A percentile compares a stretch with the other conserved stretches of the same genome.
Conservation (phyloP, 1,284 basidiomycete genomes). For the Ceratobasidium theobromae region DNA sequence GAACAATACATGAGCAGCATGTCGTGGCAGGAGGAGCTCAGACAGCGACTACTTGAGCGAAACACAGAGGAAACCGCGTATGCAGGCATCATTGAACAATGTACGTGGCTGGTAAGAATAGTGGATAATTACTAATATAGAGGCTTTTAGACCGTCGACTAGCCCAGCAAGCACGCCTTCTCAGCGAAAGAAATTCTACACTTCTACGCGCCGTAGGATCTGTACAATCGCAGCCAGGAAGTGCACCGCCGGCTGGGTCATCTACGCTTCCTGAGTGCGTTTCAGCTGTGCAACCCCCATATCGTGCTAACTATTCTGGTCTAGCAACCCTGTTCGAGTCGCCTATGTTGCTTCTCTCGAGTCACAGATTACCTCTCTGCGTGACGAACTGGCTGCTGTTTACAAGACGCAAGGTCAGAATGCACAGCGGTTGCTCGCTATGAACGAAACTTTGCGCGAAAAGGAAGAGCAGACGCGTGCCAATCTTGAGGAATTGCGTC, state of each 20-base stretch:
- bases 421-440: constrained; percentile 84
- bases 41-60: constrained; percentile 73
- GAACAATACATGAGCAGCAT: background rate
- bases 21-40: constrained; percentile 45
- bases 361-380: constrained; percentile 85
- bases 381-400: constrained; percentile 87
- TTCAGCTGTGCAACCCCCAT: constrained; percentile 32
- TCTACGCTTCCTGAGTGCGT: constrained; percentile 36
- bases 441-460: constrained; percentile 92
- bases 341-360: constrained; percentile 91
- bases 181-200: constrained; percentile 86
- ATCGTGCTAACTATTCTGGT: constrained; percentile 25
- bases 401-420: constrained; percentile 98
- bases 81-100: constrained; percentile 84
- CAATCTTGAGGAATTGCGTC: constrained; percentile 74
- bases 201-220: constrained; percentile 76
- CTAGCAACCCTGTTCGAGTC: constrained; percentile 76
- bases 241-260: constrained; percentile 51
- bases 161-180: constrained; percentile 82
- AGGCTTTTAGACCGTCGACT: constrained; percentile 71
- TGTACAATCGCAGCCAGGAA: constrained; percentile 65
- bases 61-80: constrained; percentile 75
- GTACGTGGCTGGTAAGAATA: constrained; percentile 52
- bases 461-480: constrained; percentile 80
- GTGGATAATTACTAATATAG: background rate